These are phyloP conservation scores for Agroathelia rolfsii DNA, from an alignment of 1,284 basidiomycete genomes.

Conservation along the genomic window DNA sequence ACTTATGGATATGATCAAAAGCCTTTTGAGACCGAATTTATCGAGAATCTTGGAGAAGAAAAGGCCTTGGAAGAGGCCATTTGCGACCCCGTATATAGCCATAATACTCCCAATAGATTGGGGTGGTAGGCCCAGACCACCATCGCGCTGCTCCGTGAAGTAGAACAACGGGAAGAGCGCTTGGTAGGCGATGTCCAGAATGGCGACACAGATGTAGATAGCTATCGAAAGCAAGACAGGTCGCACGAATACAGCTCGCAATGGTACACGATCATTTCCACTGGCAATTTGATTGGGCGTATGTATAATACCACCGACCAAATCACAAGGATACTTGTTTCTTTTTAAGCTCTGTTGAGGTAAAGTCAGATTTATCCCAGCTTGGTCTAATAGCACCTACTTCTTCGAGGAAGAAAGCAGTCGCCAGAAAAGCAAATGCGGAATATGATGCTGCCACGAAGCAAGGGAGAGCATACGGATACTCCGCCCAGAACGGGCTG, in stretches of 20 bases:
- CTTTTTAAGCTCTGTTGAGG: too few relatives aligned
- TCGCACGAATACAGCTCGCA: slow-evolving; percentile 34
- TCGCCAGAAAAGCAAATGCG: slow-evolving; percentile 17
- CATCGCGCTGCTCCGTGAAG: slow-evolving; percentile 51
- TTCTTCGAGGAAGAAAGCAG: slow-evolving; percentile 10
- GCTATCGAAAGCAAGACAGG: slow-evolving; percentile 49
- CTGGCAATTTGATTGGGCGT: too few relatives aligned
- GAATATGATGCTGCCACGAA: slow-evolving; percentile 26
- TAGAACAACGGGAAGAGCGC: slow-evolving; percentile 60
- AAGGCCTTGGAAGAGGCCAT: slow-evolving; percentile 49
- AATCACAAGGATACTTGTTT: too few relatives aligned
- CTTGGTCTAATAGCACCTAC: too few relatives aligned
- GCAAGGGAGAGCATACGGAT: slow-evolving; percentile 38
- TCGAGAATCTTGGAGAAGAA: slow-evolving; percentile 50
- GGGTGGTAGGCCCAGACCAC: slow-evolving; percentile 59
- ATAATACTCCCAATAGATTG: slow-evolving; percentile 49
- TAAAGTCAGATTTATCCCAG: too few relatives aligned
- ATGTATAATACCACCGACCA: too few relatives aligned
- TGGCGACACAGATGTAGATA: slow-evolving; percentile 58
- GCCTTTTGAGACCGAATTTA: slow-evolving; percentile 42
- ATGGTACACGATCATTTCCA: too few relatives aligned
- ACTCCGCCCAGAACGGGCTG: slow-evolving; percentile 30
- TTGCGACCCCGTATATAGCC: slow-evolving; percentile 44
- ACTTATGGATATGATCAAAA: slow-evolving; percentile 42
- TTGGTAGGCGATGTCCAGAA: slow-evolving; percentile 56